Percentiles rank a stretch among this genome's conserved stretches.
phyloP scores from a whole-genome alignment of 371 early-diverging fungal species.

The Rhizopus delemar region DNA sequence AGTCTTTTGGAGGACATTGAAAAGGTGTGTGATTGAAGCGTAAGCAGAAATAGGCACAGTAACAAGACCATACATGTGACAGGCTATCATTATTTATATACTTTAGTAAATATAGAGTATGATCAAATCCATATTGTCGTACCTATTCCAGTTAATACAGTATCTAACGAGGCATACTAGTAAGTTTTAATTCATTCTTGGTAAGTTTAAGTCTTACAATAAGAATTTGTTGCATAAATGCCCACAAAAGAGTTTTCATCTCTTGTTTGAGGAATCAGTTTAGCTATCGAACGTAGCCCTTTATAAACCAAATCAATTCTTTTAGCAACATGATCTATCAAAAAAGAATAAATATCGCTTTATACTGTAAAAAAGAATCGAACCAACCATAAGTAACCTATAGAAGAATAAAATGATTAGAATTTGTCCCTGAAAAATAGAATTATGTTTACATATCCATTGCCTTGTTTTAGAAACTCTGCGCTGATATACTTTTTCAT shows the following conservation, averaged over 20 bases:
- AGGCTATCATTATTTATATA: conserved; percentile 24
- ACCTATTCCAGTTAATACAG: conserved; percentile 43
- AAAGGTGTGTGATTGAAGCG: conserved; percentile 31
- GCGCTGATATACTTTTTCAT: conserved; percentile 35
- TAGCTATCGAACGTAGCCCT: conserved; percentile 32
- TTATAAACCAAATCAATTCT: conserved; percentile 24
- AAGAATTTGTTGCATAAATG: conserved; percentile 48
- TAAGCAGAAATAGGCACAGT: conserved; percentile 45
- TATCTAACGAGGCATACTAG: conserved; percentile 16
- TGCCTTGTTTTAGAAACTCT: conserved; percentile 27
- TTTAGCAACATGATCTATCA: conserved; percentile 28
- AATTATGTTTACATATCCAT: conserved; percentile 31
- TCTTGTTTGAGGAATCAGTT: conserved; percentile 46
- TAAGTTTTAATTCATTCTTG: no score
- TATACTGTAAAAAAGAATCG: neutral
- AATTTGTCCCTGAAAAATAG: neutral
- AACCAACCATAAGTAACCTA: conserved; percentile 35
- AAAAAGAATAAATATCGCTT: neutral
- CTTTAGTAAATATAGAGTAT: neutral
- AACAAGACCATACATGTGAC: conserved; percentile 40
- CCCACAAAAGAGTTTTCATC: conserved; percentile 53
- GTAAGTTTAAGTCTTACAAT: conserved; percentile 33
- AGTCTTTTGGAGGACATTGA: conserved; percentile 31
- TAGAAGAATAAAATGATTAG: conserved; percentile 1
- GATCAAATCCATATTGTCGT: conserved; percentile 10